These are phyloP conservation scores for Ogataea pignaliae DNA, from an alignment of 805 yeast genomes.

Conservation along the genomic window DNA sequence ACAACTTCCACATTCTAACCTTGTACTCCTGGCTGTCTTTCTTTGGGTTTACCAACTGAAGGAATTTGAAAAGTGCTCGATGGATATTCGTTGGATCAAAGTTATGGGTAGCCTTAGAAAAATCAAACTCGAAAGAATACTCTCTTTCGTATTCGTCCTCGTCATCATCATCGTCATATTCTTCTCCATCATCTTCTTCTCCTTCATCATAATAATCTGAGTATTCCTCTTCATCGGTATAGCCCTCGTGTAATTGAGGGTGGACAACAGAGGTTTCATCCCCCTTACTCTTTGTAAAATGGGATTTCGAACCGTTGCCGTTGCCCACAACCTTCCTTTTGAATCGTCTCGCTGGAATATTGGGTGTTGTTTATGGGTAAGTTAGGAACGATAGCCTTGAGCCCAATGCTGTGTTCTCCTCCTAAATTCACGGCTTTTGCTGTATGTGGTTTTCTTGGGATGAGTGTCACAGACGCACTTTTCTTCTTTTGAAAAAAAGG, in stretches of 20 bases:
- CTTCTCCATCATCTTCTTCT: conserved; percentile 6
- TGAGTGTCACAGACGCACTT: too few species aligned
- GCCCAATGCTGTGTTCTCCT: too few species aligned
- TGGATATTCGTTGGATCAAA: conserved; percentile 29
- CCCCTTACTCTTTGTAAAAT: background rate
- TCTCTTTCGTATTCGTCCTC: conserved; percentile 22
- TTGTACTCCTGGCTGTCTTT: conserved; percentile 1
- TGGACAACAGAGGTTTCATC: background rate
- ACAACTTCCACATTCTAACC: conserved; percentile 17
- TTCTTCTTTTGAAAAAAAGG: too few species aligned
- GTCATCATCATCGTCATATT: conserved; percentile 4
- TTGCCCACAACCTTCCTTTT: conserved; percentile 7
- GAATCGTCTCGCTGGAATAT: conserved; percentile 10
- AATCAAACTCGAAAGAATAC: conserved; percentile 27
- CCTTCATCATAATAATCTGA: conserved; percentile 4
- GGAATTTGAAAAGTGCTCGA: conserved; percentile 23
- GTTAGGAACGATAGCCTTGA: too few species aligned
- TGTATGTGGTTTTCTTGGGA: too few species aligned
- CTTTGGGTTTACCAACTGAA: conserved; percentile 19
- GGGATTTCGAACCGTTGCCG: conserved; percentile 1
- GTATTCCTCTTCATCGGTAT: background rate
- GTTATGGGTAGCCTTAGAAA: conserved; percentile 15
- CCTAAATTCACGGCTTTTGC: too few species aligned
- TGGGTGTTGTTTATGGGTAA: conserved; percentile 1
- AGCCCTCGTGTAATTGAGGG: conserved; percentile 1